These are phyloP conservation scores for Zancudomyces culisetae DNA, from an alignment of 371 early-diverging fungal species.

Conservation along the genomic window DNA sequence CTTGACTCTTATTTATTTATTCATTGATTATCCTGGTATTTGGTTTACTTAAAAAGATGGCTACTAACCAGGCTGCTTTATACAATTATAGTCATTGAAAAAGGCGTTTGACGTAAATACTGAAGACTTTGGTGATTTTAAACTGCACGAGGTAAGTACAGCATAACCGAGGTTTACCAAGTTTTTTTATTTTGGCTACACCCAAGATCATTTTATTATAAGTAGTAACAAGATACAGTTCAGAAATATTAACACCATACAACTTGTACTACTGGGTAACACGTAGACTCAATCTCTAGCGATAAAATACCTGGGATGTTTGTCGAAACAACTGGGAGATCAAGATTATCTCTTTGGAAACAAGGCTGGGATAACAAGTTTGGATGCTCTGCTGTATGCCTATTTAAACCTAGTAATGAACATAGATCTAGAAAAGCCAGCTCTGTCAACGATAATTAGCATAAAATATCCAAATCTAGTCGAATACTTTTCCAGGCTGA, in stretches of 20 bases:
- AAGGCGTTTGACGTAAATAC: too few species aligned
- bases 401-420: constrained; percentile 41
- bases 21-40: too few species aligned
- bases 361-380: constrained; percentile 32
- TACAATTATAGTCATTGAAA: too few species aligned
- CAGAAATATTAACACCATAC: background rate
- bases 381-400: constrained; percentile 51
- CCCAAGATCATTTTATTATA: constrained; percentile 10
- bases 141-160: too few species aligned
- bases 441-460: constrained; percentile 33
- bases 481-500: constrained; percentile 33
- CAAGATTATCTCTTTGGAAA: constrained; percentile 48
- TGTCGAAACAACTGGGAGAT: constrained; percentile 33
- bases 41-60: too few species aligned
- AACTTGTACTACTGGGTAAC: constrained; percentile 29
- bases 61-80: too few species aligned
- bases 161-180: constrained; percentile 14
- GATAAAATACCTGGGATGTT: constrained; percentile 30
- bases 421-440: constrained; percentile 38
- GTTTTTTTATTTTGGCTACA: constrained; percentile 11
- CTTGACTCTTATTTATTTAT: constrained; percentile 3
- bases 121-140: too few species aligned
- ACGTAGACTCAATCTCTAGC: constrained; percentile 16
- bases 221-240: constrained; percentile 10
- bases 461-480: constrained; percentile 37